Conservation (phyloP, 768 basidiomycete species). For the Tricholoma flavovirens region DNA sequence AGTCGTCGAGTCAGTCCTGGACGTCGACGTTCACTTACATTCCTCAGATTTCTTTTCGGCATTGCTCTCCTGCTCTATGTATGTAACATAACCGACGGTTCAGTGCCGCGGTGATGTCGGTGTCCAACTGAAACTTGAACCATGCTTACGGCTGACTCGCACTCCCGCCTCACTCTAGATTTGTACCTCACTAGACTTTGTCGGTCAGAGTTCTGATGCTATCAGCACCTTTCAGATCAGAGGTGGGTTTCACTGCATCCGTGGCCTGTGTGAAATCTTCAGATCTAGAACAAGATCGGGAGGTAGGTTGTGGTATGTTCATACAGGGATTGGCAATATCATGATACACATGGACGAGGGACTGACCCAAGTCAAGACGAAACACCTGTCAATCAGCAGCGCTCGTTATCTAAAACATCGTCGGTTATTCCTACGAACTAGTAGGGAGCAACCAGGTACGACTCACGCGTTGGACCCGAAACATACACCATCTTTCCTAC, state of each 20-base stretch:
- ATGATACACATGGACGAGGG: neutral
- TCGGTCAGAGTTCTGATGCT: too few relatives aligned
- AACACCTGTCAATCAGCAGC: neutral
- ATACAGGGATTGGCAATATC: neutral
- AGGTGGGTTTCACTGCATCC: neutral
- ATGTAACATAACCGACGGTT: too few relatives aligned
- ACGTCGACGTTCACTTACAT: neutral
- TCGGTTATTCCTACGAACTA: neutral
- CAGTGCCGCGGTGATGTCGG: neutral
- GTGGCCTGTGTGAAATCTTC: neutral
- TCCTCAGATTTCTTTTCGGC: too few relatives aligned
- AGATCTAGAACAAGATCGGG: too few relatives aligned
- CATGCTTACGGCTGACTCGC: neutral
- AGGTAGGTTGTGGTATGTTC: too few relatives aligned
- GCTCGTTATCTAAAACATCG: neutral
- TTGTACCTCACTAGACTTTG: too few relatives aligned
- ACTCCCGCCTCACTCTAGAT: neutral
- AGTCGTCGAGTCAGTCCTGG: neutral
- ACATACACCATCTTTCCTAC: constrained; percentile 21
- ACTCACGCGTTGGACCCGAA: constrained; percentile 13
- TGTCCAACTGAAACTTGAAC: too few relatives aligned
- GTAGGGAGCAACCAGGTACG: neutral
- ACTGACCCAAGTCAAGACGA: neutral
- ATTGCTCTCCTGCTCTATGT: too few relatives aligned
- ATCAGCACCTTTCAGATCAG: too few relatives aligned